Percentiles rank a stretch among this genome's conserved stretches.
Evolutionary conservation across 1,139 yeast species (phyloP).

Genomic region (Groenewaldozyma sp.): DNA sequence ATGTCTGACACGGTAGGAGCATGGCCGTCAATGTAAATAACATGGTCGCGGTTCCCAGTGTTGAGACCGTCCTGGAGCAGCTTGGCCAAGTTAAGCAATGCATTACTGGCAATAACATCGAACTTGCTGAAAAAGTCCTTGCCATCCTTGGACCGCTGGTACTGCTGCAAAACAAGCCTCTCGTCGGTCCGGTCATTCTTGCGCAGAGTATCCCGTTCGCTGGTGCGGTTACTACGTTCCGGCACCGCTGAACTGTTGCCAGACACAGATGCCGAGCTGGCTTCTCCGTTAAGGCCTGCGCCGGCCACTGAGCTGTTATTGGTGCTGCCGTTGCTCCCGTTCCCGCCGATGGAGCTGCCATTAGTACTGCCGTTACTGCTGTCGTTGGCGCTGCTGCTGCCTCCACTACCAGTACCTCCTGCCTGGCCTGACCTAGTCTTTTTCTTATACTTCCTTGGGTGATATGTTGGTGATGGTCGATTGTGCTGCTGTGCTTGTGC

Average conservation of each 20-base stretch:
- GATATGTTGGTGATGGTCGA: no score
- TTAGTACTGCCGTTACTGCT: not conserved
- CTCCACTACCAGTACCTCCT: not conserved
- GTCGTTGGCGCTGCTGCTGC: not conserved
- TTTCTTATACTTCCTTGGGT: no score
- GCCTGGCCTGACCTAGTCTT: not conserved
- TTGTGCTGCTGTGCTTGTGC: no score
- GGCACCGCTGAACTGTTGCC: no score
- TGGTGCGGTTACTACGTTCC: no score
- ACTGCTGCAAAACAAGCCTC: not conserved
- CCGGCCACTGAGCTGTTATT: not conserved
- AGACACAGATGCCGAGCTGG: no score
- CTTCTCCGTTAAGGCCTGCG: no score
- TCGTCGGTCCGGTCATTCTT: not conserved
- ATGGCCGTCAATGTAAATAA: slow-evolving; percentile 23
- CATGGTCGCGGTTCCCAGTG: slow-evolving; percentile 22
- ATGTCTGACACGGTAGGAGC: slow-evolving; percentile 26
- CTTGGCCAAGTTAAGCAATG: slow-evolving; percentile 28
- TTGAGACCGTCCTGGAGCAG: slow-evolving; percentile 30
- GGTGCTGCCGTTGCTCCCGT: not conserved
- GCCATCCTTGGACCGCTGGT: not conserved
- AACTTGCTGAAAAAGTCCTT: slow-evolving; percentile 3
- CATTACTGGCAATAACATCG: slow-evolving; percentile 21
- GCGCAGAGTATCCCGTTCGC: no score
- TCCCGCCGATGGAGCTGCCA: not conserved